These are phyloP conservation scores for Aurantiochytrium sp. DNA, from an alignment of 108 stramenopile genomes.

Conservation along the genomic window DNA sequence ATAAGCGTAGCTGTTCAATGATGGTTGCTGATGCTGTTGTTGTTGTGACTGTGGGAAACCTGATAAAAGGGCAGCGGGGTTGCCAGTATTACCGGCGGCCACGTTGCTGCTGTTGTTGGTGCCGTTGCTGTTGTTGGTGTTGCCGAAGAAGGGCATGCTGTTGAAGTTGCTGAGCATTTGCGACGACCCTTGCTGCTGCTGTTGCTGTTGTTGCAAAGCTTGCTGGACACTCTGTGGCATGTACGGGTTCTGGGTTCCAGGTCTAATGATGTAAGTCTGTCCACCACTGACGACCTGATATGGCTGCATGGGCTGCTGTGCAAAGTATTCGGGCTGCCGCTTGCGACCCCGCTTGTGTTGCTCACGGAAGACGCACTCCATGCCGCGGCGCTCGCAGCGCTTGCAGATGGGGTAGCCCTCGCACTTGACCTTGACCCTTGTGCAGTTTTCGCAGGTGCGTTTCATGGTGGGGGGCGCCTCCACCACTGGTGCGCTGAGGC, in stretches of 20 bases:
- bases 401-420: background rate
- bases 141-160: background rate
- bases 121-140: background rate
- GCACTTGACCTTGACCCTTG: slow-evolving; percentile 9
- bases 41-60: background rate
- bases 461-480: slow-evolving; percentile 3
- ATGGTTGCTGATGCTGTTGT: background rate
- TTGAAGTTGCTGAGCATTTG: background rate
- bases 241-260: background rate
- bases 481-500: background rate
- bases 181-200: background rate
- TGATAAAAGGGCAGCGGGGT: background rate
- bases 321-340: background rate
- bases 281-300: background rate
- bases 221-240: background rate
- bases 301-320: background rate
- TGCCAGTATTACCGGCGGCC: background rate
- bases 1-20: no score
- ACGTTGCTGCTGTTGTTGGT: background rate
- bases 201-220: no score
- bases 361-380: background rate
- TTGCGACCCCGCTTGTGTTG: slow-evolving; percentile 3
- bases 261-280: background rate
- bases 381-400: background rate
- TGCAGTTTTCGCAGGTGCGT: slow-evolving; percentile 3